These are phyloP conservation scores for Starmerella gropengiesseri DNA, from an alignment of 805 yeast genomes.

Conservation along the genomic window DNA sequence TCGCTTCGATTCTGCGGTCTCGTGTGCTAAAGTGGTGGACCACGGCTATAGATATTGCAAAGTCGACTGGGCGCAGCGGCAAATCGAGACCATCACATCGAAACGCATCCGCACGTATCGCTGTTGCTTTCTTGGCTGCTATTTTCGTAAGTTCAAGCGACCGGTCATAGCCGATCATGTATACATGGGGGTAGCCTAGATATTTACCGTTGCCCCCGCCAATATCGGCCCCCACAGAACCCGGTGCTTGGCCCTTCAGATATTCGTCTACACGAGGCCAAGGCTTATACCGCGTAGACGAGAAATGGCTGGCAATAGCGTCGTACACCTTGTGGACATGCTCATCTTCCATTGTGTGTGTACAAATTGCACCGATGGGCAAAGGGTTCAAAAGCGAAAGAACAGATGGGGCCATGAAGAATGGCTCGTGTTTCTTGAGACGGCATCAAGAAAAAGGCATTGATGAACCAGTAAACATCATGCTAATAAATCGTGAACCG, in stretches of 20 bases:
- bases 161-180: constrained; percentile 52
- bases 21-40: constrained; percentile 89
- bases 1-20: constrained; percentile 67
- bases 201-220: constrained; percentile 98
- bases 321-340: constrained; percentile 85
- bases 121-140: constrained; percentile 51
- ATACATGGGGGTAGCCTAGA: constrained; percentile 57
- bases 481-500: too few species aligned
- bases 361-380: not conserved
- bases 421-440: too few species aligned
- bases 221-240: constrained; percentile 75
- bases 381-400: too few species aligned
- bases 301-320: constrained; percentile 84
- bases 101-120: constrained; percentile 44
- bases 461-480: too few species aligned
- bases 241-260: constrained; percentile 38
- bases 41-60: constrained; percentile 91
- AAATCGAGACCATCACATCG: constrained; percentile 71
- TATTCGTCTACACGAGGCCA: constrained; percentile 91
- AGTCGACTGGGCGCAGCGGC: constrained; percentile 44
- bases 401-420: too few species aligned
- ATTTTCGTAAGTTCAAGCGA: constrained; percentile 30
- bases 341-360: constrained; percentile 46
- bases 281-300: constrained; percentile 88
- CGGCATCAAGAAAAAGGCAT: too few species aligned